phyloP scores from a whole-genome alignment of 176 grass and related monocot species.

The Lolium rigidum region DNA sequence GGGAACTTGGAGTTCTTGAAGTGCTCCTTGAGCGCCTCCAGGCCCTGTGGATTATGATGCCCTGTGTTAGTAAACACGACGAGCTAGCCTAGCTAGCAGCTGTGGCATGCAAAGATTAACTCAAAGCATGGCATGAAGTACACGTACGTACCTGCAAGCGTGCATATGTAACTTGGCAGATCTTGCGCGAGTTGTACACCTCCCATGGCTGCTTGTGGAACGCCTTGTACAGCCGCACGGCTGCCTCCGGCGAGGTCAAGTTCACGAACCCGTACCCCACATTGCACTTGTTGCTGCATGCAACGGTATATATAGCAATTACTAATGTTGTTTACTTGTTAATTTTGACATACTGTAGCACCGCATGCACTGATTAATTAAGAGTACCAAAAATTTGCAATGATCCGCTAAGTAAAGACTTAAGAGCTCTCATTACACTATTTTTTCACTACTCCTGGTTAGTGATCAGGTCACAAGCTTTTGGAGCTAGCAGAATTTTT shows the following conservation, averaged over 20 bases:
- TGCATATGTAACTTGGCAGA: slow-evolving; percentile 99
- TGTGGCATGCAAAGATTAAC: neutral
- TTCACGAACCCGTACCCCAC: slow-evolving; percentile 99
- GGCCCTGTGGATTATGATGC: slow-evolving; percentile 45
- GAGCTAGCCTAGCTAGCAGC: neutral
- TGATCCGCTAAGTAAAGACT: no score
- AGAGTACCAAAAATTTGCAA: no score
- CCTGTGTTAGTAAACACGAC: neutral
- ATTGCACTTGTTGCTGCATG: slow-evolving; percentile 96
- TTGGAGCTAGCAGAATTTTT: neutral
- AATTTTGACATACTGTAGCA: neutral
- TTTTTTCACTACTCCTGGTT: neutral
- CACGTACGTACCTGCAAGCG: slow-evolving; percentile 84
- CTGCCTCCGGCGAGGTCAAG: slow-evolving; percentile 87
- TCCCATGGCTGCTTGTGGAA: slow-evolving; percentile 98
- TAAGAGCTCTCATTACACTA: neutral
- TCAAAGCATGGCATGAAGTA: neutral
- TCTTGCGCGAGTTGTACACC: slow-evolving; percentile 97
- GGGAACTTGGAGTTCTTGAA: slow-evolving; percentile 99
- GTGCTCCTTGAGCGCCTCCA: slow-evolving; percentile 94
- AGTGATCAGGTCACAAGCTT: neutral
- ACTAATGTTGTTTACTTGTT: neutral
- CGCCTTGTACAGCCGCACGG: slow-evolving; percentile 89
- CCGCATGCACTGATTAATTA: neutral
- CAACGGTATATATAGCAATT: neutral